Evolutionary conservation across 2,329 filamentous ascomycete genomes (phyloP).

Genomic region (Stachybotrys elegans): DNA sequence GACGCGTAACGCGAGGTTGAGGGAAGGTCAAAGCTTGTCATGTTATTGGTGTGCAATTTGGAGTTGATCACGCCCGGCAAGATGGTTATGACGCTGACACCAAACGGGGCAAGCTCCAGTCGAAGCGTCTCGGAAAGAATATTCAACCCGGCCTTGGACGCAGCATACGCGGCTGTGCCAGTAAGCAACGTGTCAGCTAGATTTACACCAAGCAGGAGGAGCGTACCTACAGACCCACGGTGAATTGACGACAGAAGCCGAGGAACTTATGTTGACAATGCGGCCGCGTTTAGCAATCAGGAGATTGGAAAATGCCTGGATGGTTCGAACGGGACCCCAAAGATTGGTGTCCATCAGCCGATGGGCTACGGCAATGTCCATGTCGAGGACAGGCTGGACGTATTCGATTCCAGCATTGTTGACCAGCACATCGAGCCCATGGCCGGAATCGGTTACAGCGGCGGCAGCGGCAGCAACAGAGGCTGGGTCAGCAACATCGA

Average conservation of each 20-base stretch:
- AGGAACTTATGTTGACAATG: constrained; percentile 4
- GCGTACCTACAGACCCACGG: background rate
- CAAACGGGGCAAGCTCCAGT: constrained; percentile 6
- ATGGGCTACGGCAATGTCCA: constrained; percentile 9
- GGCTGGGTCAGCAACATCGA: constrained; percentile 22
- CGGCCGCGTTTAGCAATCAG: background rate
- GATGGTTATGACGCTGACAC: constrained; percentile 6
- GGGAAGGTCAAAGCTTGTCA: background rate
- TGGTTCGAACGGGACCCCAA: background rate
- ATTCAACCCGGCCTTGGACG: constrained; percentile 6
- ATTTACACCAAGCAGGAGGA: too few species aligned
- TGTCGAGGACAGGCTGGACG: constrained; percentile 19
- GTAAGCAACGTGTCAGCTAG: background rate
- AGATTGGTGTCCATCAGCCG: background rate
- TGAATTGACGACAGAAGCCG: background rate
- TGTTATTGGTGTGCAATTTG: background rate
- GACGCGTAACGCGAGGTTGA: background rate
- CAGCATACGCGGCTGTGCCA: constrained; percentile 1
- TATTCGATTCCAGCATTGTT: constrained; percentile 24
- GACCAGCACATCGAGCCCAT: constrained; percentile 21
- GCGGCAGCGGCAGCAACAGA: constrained; percentile 16
- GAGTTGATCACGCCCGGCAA: background rate
- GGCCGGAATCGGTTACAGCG: constrained; percentile 7
- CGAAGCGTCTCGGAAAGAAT: constrained; percentile 6
- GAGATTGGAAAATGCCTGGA: background rate